These are phyloP conservation scores for Fomitopsis palustris DNA, from an alignment of 1,284 basidiomycete genomes.

Conservation along the genomic window DNA sequence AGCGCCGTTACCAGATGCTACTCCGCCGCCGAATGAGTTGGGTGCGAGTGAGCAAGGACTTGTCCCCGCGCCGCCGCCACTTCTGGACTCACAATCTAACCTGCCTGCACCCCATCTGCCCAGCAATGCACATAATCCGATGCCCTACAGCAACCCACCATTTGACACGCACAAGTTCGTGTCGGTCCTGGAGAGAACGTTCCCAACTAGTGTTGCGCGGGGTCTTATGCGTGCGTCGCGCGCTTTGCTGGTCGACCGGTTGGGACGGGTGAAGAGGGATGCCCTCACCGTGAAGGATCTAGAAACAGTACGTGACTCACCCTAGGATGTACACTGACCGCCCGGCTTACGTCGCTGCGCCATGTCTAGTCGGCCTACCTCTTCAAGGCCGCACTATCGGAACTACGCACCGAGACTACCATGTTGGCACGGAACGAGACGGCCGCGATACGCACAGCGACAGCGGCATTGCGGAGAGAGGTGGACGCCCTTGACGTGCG, in stretches of 20 bases:
- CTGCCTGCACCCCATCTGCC: constrained; percentile 19
- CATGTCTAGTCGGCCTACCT: constrained; percentile 86
- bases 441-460: constrained; percentile 73
- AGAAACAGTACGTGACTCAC: constrained; percentile 72
- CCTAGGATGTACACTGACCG: neutral
- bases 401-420: constrained; percentile 85
- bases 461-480: constrained; percentile 79
- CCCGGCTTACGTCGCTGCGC: neutral
- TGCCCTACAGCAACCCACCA: constrained; percentile 31
- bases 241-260: constrained; percentile 73
- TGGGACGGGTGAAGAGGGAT: constrained; percentile 71
- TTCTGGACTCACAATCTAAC: constrained; percentile 15
- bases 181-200: constrained; percentile 60
- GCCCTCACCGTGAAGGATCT: constrained; percentile 83
- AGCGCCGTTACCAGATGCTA: constrained; percentile 9
- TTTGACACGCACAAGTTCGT: constrained; percentile 54
- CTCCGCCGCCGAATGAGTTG: neutral
- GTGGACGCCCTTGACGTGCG: constrained; percentile 86
- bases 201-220: constrained; percentile 65
- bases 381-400: constrained; percentile 90
- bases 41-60: constrained; percentile 8
- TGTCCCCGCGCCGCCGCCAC: constrained; percentile 15
- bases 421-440: constrained; percentile 85
- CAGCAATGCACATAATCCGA: constrained; percentile 5
- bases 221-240: constrained; percentile 87